Percentiles rank a stretch among this genome's conserved stretches.
Evolutionary conservation across 2,329 filamentous ascomycete genomes (phyloP).

Genomic region (Fusarium sp.): DNA sequence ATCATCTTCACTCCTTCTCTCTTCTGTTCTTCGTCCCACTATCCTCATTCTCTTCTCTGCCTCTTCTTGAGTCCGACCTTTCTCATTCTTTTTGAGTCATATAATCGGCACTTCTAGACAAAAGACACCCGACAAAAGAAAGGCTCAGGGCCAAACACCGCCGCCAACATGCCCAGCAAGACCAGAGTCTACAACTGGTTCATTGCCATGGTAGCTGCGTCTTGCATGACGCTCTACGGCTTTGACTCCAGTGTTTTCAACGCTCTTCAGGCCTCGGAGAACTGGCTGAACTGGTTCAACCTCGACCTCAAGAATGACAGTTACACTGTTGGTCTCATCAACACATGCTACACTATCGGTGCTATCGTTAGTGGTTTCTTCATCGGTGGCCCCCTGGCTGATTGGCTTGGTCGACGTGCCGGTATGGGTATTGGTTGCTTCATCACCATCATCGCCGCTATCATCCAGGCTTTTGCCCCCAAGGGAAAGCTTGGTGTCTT

Average conservation of each 20-base stretch:
- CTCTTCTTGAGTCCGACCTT: background rate
- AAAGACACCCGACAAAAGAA: background rate
- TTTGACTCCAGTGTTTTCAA: slow-evolving; percentile 81
- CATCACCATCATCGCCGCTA: slow-evolving; percentile 72
- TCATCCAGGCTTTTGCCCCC: slow-evolving; percentile 74
- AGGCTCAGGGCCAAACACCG: slow-evolving; percentile 19
- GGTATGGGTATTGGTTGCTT: slow-evolving; percentile 73
- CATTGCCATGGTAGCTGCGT: slow-evolving; percentile 74
- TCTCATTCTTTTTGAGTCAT: background rate
- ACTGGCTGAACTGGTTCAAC: slow-evolving; percentile 74
- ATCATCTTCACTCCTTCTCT: slow-evolving; percentile 1
- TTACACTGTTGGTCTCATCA: slow-evolving; percentile 62
- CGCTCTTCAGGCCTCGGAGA: slow-evolving; percentile 71
- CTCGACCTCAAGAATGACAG: slow-evolving; percentile 53
- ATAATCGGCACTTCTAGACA: background rate
- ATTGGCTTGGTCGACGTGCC: slow-evolving; percentile 68
- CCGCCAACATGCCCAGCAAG: slow-evolving; percentile 48
- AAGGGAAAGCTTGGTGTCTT: slow-evolving; percentile 70
- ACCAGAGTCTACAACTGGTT: slow-evolving; percentile 54
- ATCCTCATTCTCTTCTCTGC: background rate
- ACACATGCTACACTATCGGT: slow-evolving; percentile 76
- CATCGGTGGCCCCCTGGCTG: slow-evolving; percentile 69
- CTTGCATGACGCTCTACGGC: slow-evolving; percentile 79
- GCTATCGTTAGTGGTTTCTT: slow-evolving; percentile 77
- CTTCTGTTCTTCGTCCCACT: slow-evolving; percentile 5